Conservation (phyloP, 805 yeast species). For the Myxozyma sirexii region DNA sequence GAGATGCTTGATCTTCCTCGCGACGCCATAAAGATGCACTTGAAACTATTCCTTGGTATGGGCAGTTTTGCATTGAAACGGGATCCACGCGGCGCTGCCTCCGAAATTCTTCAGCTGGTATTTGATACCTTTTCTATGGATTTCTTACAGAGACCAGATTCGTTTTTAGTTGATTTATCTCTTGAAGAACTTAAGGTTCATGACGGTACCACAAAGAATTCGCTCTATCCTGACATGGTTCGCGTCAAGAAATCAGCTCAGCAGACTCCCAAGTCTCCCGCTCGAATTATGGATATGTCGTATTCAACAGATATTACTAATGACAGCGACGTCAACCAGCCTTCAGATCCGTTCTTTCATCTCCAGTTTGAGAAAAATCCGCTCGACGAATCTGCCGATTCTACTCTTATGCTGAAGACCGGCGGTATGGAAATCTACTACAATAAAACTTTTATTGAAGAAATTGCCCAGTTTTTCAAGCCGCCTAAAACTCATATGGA, state of each 20-base stretch:
- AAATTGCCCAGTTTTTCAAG: constrained; percentile 71
- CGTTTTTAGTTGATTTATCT: constrained; percentile 70
- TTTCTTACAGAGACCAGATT: constrained; percentile 75
- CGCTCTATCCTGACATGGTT: constrained; percentile 84
- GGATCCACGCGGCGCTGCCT: constrained; percentile 43
- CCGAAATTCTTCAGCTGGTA: constrained; percentile 70
- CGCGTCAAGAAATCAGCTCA: constrained; percentile 63
- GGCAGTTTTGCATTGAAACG: constrained; percentile 73
- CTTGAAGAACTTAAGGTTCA: constrained; percentile 81
- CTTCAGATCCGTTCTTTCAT: constrained; percentile 70
- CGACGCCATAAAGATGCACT: constrained; percentile 67
- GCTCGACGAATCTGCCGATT: constrained; percentile 78
- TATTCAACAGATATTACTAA: constrained; percentile 2
- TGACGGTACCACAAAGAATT: constrained; percentile 72
- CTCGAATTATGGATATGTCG: constrained; percentile 21
- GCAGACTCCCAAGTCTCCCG: constrained; percentile 3
- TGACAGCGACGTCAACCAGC: constrained; percentile 2
- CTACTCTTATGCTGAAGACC: constrained; percentile 69
- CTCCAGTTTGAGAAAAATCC: constrained; percentile 86
- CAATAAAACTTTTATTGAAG: constrained; percentile 81
- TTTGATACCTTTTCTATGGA: constrained; percentile 82
- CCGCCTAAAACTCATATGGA: constrained; percentile 87
- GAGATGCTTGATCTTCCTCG: constrained; percentile 60
- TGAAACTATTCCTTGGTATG: constrained; percentile 66
- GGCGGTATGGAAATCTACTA: constrained; percentile 88